phyloP scores from a whole-genome alignment of 139 green algal genomes.

The Chlamydomonas applanata region DNA sequence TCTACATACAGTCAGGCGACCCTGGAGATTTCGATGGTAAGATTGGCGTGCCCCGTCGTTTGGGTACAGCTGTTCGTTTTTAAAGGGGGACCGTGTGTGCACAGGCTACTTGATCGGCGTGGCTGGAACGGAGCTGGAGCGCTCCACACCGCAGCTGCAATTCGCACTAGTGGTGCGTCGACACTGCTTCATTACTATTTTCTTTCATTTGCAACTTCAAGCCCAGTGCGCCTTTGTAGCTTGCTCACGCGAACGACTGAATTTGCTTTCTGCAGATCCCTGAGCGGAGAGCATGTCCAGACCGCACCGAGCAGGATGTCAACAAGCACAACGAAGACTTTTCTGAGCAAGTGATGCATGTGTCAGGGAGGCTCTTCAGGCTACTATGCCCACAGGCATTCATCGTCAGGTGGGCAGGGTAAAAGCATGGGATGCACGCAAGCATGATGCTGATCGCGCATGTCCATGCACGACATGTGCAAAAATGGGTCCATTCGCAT shows the following conservation, averaged over 20 bases:
- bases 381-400: slow-evolving; percentile 29
- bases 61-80: too few relatives aligned
- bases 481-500: too few relatives aligned
- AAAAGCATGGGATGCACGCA: neutral
- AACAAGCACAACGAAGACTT: slow-evolving; percentile 32
- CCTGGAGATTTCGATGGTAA: slow-evolving; percentile 42
- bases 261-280: slow-evolving; percentile 33
- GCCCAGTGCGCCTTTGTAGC: neutral
- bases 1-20: slow-evolving; percentile 44
- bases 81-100: too few relatives aligned
- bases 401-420: slow-evolving; percentile 18
- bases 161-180: slow-evolving; percentile 35
- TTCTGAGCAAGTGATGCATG: slow-evolving; percentile 33
- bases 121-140: slow-evolving; percentile 19
- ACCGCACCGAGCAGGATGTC: slow-evolving; percentile 28
- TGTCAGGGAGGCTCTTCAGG: slow-evolving; percentile 18
- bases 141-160: slow-evolving; percentile 15
- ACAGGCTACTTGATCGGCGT: slow-evolving; percentile 38
- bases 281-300: slow-evolving; percentile 34
- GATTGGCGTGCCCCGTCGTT: neutral
- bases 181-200: too few relatives aligned
- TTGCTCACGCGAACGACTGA: too few relatives aligned
- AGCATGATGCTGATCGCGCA: neutral
- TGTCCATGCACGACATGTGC: too few relatives aligned
- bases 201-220: too few relatives aligned